These are phyloP conservation scores for Diospyros lotus DNA, from an alignment of 148 eudicot species.

Conservation along the genomic window DNA sequence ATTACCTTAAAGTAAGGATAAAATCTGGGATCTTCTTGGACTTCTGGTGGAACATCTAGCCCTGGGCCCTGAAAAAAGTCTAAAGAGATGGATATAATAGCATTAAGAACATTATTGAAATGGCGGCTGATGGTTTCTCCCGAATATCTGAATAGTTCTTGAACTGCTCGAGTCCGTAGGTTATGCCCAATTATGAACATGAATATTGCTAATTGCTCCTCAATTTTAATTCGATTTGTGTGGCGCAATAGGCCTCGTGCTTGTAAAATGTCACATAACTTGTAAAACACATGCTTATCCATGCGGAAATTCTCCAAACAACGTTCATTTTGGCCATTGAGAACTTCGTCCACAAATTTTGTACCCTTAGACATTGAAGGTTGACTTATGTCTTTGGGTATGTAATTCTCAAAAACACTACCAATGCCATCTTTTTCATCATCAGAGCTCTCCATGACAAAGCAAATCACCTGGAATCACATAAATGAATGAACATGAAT, in stretches of 20 bases:
- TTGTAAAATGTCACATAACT: conserved; percentile 32
- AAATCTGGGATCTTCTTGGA: conserved; percentile 38
- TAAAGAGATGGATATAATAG: conserved; percentile 34
- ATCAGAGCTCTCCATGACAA: conserved; percentile 33
- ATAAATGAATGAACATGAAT: neutral
- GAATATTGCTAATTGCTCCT: conserved; percentile 44
- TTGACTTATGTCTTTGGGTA: conserved; percentile 13
- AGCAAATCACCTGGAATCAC: conserved; percentile 13
- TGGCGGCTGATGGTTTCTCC: conserved; percentile 49
- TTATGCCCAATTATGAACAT: conserved; percentile 40
- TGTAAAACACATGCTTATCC: conserved; percentile 38
- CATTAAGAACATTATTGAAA: conserved; percentile 42
- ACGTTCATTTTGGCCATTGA: conserved; percentile 26
- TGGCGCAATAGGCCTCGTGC: conserved; percentile 29
- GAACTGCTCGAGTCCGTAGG: conserved; percentile 36
- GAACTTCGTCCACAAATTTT: conserved; percentile 40
- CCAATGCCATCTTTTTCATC: conserved; percentile 17
- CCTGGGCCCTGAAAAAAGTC: conserved; percentile 30
- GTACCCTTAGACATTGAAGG: conserved; percentile 15
- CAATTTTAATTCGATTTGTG: conserved; percentile 34
- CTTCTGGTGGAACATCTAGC: conserved; percentile 28
- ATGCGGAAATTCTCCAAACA: conserved; percentile 41
- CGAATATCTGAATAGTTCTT: conserved; percentile 37
- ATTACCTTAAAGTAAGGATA: conserved; percentile 45
- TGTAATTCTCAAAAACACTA: conserved; percentile 7